Base-by-base conservation (phyloP, 2,329 filamentous ascomycete genomes). In the Alternaria sp. region DNA sequence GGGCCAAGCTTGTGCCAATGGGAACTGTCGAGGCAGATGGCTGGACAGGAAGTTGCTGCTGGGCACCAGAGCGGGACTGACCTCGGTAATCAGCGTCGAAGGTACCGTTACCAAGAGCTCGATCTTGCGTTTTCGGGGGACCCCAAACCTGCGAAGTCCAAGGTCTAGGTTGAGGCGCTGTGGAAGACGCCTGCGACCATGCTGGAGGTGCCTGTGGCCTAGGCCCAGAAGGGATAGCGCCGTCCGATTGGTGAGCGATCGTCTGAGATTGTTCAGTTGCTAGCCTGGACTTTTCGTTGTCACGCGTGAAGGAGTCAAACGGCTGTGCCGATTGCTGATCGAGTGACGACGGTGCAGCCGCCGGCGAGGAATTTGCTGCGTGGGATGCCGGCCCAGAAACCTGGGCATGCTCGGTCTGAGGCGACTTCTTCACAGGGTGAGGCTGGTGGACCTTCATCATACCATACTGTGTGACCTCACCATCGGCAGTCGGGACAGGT, bases 91-190 rank as follows among this genome's bases (percentile, higher is more conserved):
- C 87, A 12, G 87, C 83, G 57, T 86, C 88, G 70, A 94, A 94
- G 0, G 90, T 92, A 43, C 91, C 91, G 74, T 94, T 94, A 4
- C 91, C 91, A 20, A 94, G 87, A 11, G 87, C 88, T 54, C 88
- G 85, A 66, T 91, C 88, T 68, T 86, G 89, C 55, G 87, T 61
- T 59, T 73, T 87, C n/a, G 88, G 89, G 43, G 90, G 87, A 18
- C 88, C 91, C 91, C 91, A 94, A 18, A 93, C 89, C 72, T 90
- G 92, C 48, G 72, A 73, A 28, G 68, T 69, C 75, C 75, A 76
- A 55, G 67, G 60, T 47, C 70, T 68, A 58, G 68, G 62, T 51
- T 71, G 72, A 48, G 67, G 63, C 34, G 69, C 63, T 42, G 75
- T 62, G 26, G 69, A 62, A 26, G 69, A 54, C 34, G 72, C 59